Conservation (phyloP, 2,329 filamentous ascomycete genomes). For the Penicillium sp. region DNA sequence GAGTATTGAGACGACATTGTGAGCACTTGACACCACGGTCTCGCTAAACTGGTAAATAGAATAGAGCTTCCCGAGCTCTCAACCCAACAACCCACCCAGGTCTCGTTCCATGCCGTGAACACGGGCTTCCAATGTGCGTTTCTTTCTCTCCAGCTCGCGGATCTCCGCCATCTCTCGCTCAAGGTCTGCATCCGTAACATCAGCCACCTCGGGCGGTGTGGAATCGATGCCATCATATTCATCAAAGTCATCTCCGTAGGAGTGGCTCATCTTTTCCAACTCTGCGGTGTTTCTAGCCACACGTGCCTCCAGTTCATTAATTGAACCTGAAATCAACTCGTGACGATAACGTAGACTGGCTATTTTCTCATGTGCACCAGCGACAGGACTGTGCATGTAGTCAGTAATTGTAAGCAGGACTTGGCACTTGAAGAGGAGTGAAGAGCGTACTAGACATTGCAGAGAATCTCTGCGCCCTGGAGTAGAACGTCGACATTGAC, state of each 20-base stretch:
- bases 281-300: constrained; percentile 68
- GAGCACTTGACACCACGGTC: too few species aligned
- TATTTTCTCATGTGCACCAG: constrained; percentile 70
- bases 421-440: too few species aligned
- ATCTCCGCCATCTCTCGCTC: constrained; percentile 47
- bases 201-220: constrained; percentile 16
- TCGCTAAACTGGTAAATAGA: too few species aligned
- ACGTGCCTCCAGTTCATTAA: constrained; percentile 68
- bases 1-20: too few species aligned
- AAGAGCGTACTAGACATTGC: constrained; percentile 77
- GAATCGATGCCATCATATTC: constrained; percentile 41
- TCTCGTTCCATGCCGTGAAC: constrained; percentile 62
- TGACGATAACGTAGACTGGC: constrained; percentile 61
- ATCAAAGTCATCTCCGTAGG: constrained; percentile 47
- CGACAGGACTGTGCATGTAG: constrained; percentile 65
- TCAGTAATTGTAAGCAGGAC: too few species aligned
- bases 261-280: constrained; percentile 61
- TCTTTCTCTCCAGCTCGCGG: constrained; percentile 54
- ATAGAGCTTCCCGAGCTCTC: too few species aligned
- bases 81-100: constrained; percentile 52
- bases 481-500: constrained; percentile 80
- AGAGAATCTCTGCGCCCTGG: constrained; percentile 79
- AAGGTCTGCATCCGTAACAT: constrained; percentile 39
- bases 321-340: constrained; percentile 61
- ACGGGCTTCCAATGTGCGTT: constrained; percentile 53